Evolutionary conservation across 2,329 filamentous ascomycete species (phyloP).

Genomic region (Colletotrichum spaethianum): DNA sequence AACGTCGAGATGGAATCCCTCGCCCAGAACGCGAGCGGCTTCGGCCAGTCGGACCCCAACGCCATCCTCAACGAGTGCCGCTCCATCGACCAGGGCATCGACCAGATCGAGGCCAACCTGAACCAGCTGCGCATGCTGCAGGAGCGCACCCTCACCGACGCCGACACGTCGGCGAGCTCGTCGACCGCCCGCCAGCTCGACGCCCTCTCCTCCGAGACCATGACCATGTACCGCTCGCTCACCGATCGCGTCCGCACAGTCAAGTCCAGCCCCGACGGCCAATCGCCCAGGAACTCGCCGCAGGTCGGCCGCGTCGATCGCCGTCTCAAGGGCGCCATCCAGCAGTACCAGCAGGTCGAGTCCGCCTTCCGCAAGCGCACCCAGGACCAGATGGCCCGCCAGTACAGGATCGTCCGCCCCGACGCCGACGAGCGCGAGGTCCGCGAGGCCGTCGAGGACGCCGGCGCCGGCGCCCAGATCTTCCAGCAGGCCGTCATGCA

Average conservation of each 20-base stretch:
- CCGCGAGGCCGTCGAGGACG: conserved; percentile 81
- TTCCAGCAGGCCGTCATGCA: conserved; percentile 91
- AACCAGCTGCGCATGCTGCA: conserved; percentile 80
- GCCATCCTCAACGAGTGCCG: conserved; percentile 88
- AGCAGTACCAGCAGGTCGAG: conserved; percentile 86
- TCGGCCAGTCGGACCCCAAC: conserved; percentile 73
- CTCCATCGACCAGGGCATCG: conserved; percentile 83
- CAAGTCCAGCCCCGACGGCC: conserved; percentile 85
- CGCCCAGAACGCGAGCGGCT: conserved; percentile 63
- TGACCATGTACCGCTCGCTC: conserved; percentile 84
- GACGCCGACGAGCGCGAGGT: conserved; percentile 86
- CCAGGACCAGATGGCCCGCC: conserved; percentile 86
- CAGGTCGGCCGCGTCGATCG: conserved; percentile 88
- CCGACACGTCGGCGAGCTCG: conserved; percentile 78
- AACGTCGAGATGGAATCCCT: conserved; percentile 82
- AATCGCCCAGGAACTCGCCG: conserved; percentile 79
- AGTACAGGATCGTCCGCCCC: conserved; percentile 90
- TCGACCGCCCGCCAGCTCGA: conserved; percentile 80
- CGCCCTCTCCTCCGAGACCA: conserved; percentile 81
- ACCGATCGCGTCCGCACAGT: conserved; percentile 84
- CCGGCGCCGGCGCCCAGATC: conserved; percentile 77
- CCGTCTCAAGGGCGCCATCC: conserved; percentile 84
- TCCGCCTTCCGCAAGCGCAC: conserved; percentile 84
- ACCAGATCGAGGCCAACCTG: conserved; percentile 80
- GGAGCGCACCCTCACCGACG: conserved; percentile 79